Evolutionary conservation across 371 early-diverging fungal genomes (phyloP).

Genomic region (Mortierella sp.): DNA sequence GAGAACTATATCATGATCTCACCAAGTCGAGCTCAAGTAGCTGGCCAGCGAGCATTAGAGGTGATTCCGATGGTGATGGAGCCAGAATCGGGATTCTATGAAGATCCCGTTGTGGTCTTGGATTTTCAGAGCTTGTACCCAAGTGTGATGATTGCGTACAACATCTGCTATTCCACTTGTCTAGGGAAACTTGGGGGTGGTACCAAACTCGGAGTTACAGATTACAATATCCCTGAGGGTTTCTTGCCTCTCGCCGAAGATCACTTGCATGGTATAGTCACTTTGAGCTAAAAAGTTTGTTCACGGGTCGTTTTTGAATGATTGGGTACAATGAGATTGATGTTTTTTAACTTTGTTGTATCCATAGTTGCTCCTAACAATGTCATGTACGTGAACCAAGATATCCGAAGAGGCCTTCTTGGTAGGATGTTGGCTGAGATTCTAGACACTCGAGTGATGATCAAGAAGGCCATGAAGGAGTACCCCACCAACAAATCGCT

Average conservation of each 20-base stretch:
- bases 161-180: slow-evolving; percentile 91
- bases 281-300: not conserved
- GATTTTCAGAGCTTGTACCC: slow-evolving; percentile 96
- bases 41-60: slow-evolving; percentile 79
- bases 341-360: not conserved
- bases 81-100: slow-evolving; percentile 85
- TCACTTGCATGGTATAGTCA: slow-evolving; percentile 68
- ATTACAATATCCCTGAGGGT: slow-evolving; percentile 56
- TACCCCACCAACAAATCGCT: slow-evolving; percentile 73
- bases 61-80: slow-evolving; percentile 91
- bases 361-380: slow-evolving; percentile 85
- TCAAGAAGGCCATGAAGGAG: slow-evolving; percentile 86
- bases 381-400: slow-evolving; percentile 82
- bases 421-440: slow-evolving; percentile 88
- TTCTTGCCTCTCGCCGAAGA: slow-evolving; percentile 71
- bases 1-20: slow-evolving; percentile 77
- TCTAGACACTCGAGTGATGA: slow-evolving; percentile 89
- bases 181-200: slow-evolving; percentile 74
- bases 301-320: not conserved
- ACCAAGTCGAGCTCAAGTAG: slow-evolving; percentile 76
- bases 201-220: slow-evolving; percentile 61
- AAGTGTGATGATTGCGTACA: slow-evolving; percentile 94
- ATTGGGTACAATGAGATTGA: not conserved
- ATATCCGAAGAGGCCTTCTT: slow-evolving; percentile 80
- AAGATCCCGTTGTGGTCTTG: slow-evolving; percentile 85